These are phyloP conservation scores for Monosporascus sp. DNA, from an alignment of 2,329 filamentous ascomycete genomes.

Conservation along the genomic window DNA sequence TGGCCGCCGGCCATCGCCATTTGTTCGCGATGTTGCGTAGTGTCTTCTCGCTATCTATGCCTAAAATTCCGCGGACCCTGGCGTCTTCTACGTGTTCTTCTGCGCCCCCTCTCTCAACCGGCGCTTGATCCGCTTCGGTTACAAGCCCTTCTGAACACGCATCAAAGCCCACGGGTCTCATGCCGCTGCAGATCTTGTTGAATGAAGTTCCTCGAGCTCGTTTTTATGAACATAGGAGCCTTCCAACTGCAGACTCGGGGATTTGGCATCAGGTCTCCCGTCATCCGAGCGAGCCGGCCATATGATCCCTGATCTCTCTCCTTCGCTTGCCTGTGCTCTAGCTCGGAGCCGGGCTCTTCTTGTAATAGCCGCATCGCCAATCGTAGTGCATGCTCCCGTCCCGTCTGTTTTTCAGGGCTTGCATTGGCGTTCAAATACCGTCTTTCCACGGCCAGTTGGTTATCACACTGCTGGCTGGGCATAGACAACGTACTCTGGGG, in stretches of 20 bases:
- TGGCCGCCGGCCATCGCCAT: conserved; percentile 4
- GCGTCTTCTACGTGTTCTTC: not conserved
- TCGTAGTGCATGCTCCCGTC: too few species aligned
- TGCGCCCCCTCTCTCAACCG: not conserved
- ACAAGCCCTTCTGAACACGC: conserved; percentile 2
- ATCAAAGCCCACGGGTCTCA: conserved; percentile 4
- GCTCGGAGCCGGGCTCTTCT: too few species aligned
- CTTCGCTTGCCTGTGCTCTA: too few species aligned
- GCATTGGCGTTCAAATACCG: conserved; percentile 3
- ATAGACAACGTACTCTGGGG: not conserved
- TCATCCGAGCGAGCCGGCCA: conserved; percentile 1
- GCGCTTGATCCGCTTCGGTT: conserved; percentile 3
- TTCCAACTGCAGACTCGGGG: not conserved
- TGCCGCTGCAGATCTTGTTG: conserved; percentile 3
- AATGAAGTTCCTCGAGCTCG: conserved; percentile 1
- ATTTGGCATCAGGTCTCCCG: not conserved
- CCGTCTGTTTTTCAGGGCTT: not conserved
- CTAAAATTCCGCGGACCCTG: not conserved
- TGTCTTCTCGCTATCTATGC: conserved; percentile 5
- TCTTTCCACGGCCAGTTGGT: conserved; percentile 5
- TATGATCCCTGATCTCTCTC: conserved; percentile 2
- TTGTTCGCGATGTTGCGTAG: conserved; percentile 5
- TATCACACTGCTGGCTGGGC: conserved; percentile 2
- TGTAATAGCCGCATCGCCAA: too few species aligned
- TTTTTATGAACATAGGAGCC: conserved; percentile 3